Evolutionary conservation across 305 asterid species (phyloP).

Genomic region (Ajuga reptans): DNA sequence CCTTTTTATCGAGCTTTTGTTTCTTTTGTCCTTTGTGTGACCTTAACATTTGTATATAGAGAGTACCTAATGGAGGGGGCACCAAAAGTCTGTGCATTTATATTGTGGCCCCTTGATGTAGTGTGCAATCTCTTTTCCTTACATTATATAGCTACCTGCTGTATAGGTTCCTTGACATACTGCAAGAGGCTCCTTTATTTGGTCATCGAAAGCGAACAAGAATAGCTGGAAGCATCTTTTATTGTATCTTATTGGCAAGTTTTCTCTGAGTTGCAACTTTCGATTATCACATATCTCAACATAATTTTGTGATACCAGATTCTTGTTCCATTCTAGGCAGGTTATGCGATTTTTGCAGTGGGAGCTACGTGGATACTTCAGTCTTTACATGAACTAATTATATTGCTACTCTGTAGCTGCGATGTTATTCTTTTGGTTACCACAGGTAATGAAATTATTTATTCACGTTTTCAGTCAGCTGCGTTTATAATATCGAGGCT

Average conservation of each 20-base stretch:
- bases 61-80: constrained; percentile 10
- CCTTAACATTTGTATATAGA: neutral
- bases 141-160: constrained; percentile 26
- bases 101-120: neutral
- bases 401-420: constrained; percentile 76
- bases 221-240: constrained; percentile 65
- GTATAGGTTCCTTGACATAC: constrained; percentile 79
- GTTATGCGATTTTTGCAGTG: constrained; percentile 75
- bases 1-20: neutral
- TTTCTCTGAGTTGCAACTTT: constrained; percentile 9
- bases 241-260: constrained; percentile 82
- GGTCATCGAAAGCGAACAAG: constrained; percentile 86
- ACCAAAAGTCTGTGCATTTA: neutral
- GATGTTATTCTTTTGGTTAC: constrained; percentile 63
- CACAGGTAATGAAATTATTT: constrained; percentile 46
- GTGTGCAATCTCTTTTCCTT: constrained; percentile 15
- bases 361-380: constrained; percentile 75
- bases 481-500: neutral
- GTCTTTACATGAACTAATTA: constrained; percentile 38
- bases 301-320: constrained; percentile 25
- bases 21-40: neutral
- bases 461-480: constrained; percentile 8
- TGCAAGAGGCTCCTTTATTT: constrained; percentile 87
- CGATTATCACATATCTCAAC: neutral
- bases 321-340: constrained; percentile 67